Base-by-base conservation (phyloP, 2,329 filamentous ascomycete genomes). In the Venturia carpophila region DNA sequence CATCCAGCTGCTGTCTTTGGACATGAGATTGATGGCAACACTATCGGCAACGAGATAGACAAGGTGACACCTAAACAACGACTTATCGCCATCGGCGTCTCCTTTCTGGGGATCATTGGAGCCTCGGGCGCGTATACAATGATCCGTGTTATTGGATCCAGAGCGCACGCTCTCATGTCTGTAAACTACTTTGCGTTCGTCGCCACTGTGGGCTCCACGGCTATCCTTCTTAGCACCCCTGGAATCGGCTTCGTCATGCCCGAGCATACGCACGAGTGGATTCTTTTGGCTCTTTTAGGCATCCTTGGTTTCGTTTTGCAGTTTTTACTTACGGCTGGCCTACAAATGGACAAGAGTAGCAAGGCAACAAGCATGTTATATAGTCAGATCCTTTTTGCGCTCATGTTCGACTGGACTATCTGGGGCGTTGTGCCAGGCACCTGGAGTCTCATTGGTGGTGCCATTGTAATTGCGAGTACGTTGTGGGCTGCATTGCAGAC, bases 1-100 rank as follows among this genome's bases (percentile, higher is more conserved):
- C 63, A 64, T 7, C 63, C 63, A 34, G 37, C 45, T 11, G 63
- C 63, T 24, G 39, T 64, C 5, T 64, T 64, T 30, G 63, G 63
- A 5, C 45, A 55, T 34, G 42, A 56, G 15, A 56, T 34, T 34
- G 63, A 60, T 21, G 56, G 64, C 3, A 60, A 42, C 1, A 43
- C 64, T n/a, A 62, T 60, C 2, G 67, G 52, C 2, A 65, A 66
- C 37, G 63, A 64, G 0, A 55, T 67, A n/a, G 42, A 64, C 2
- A 60, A 67, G 15, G 65, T 69, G n/a, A 56, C 63, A 5, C 63
- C 63, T 11, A 30, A 24, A 37, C 63, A 64, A 27, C 63, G 63
- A 39, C 37, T 64, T 30, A 41, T 64, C 24, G 63, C 63, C 19
- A 64, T 64, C 27, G 63, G 43, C 6, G 49, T 64, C n/a, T 64